Conservation (phyloP, 2,329 filamentous ascomycete genomes). For the Monosporascus sp. region DNA sequence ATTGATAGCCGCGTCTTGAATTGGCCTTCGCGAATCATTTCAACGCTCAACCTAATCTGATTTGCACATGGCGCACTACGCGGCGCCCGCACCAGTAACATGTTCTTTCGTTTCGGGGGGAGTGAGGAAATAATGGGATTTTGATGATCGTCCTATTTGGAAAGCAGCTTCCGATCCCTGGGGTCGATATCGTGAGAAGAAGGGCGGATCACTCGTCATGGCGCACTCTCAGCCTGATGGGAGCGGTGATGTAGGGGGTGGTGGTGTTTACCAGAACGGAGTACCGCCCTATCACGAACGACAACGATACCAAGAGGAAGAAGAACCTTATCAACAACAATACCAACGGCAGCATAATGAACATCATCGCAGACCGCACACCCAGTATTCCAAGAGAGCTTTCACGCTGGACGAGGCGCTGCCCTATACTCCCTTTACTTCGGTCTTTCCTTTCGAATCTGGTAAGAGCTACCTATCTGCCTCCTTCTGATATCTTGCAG, state of each 20-base stretch:
- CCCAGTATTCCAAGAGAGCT: slow-evolving; percentile 28
- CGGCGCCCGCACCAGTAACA: not conserved
- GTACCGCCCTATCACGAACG: slow-evolving; percentile 17
- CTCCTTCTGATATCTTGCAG: not conserved
- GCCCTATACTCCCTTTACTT: slow-evolving; percentile 77
- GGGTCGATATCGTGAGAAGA: not conserved
- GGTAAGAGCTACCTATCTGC: slow-evolving; percentile 41
- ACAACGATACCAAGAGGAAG: slow-evolving; percentile 12
- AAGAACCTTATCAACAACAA: slow-evolving; percentile 6
- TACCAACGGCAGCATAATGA: slow-evolving; percentile 2
- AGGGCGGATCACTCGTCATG: slow-evolving; percentile 10
- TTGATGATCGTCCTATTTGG: not conserved
- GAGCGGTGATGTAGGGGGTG: not conserved
- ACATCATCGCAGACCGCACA: not conserved
- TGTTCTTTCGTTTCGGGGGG: not conserved
- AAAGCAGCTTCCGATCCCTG: not conserved
- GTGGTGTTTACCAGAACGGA: slow-evolving; percentile 17
- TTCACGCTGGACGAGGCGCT: slow-evolving; percentile 69
- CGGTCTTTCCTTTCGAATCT: slow-evolving; percentile 71
- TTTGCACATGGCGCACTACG: not conserved
- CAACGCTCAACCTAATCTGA: not conserved
- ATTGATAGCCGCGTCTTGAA: not conserved
- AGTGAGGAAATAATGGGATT: not conserved
- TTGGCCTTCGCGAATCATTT: too few species aligned
- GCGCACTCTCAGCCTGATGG: slow-evolving; percentile 15